phyloP scores from a whole-genome alignment of 108 stramenopile genomes.

The Discostella pseudostelligera region DNA sequence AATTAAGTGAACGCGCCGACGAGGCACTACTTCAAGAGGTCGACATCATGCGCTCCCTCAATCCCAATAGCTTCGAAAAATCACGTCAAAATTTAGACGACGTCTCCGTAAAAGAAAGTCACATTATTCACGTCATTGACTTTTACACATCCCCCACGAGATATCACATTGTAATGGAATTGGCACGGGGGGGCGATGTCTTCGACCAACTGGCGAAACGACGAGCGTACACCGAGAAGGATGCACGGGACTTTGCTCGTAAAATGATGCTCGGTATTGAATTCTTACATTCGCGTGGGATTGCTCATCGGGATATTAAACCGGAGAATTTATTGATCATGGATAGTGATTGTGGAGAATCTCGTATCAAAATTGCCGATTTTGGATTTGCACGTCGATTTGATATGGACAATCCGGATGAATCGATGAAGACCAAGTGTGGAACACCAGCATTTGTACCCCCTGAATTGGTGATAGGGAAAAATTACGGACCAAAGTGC shows the following conservation, averaged over 20 bases:
- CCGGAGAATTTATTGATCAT: conserved; percentile 90
- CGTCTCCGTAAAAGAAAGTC: conserved; percentile 40
- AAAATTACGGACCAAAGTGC: conserved; percentile 73
- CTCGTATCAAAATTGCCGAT: conserved; percentile 86
- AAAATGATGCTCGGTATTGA: conserved; percentile 66
- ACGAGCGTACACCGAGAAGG: conserved; percentile 82
- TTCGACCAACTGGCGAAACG: conserved; percentile 89
- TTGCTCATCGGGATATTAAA: conserved; percentile 93
- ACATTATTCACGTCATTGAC: conserved; percentile 77
- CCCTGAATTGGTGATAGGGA: conserved; percentile 86
- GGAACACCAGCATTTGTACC: conserved; percentile 97
- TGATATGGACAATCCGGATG: background rate
- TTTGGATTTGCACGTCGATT: conserved; percentile 94
- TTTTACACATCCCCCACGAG: conserved; percentile 70
- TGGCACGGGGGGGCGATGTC: conserved; percentile 92
- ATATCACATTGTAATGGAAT: conserved; percentile 86
- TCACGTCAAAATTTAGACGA: conserved; percentile 5
- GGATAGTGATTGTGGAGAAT: conserved; percentile 60
- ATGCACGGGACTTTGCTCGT: conserved; percentile 74
- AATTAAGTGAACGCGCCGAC: conserved; percentile 45
- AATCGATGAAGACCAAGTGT: conserved; percentile 76
- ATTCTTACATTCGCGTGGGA: conserved; percentile 69
- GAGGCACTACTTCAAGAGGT: conserved; percentile 69
- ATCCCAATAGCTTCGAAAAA: conserved; percentile 14
- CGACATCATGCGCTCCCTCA: conserved; percentile 47